Base-by-base conservation (phyloP, 441 rosid genomes). In the Pelargonium exstipulatum region DNA sequence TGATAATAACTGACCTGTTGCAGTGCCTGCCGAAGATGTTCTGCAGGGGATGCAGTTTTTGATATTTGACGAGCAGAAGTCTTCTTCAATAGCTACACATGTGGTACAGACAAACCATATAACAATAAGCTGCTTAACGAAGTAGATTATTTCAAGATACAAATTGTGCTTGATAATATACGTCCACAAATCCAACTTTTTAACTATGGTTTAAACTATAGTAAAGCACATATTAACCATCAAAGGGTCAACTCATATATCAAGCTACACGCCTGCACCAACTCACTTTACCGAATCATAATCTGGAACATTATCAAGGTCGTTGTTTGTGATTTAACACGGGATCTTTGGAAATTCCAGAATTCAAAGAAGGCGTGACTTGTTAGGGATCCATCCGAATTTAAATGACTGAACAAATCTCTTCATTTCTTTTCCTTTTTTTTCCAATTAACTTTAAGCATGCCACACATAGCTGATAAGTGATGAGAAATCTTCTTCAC, bases 51-150 rank as follows among this genome's bases (percentile, higher is more conserved):
- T 10, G 98, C 98, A 71, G 86, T 82, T 79, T 87, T 92, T 5
- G 92, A 92, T 68, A 88, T 77, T 78, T 95, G 97, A 64, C 84
- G 78, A 73, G 93, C 93, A 62, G 95, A 87, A 69, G 86, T 90
- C 86, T 95, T 92, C 92, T 88, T 92, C 85, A 92, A 78, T 60
- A 95, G 80, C 98, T 95, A 86, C 89, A 90, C 74, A 81, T 60
- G 73, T 42, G 66, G 76, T 43, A 84, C 79, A 82, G 51, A 82
- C 43, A 82, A 80, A 81, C 69, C 70, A 37, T 77, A 76, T 62
- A 83, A 78, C 73, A 73, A 72, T 73, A 70, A 81, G 84, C 83
- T 71, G 81, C 83, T 78, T 62, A 69, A 37, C 55, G 71, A 77
- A 69, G 70, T 32, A 72, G n/a, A 67, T 74, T 58, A 76, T 37